A percentile compares a stretch with the other conserved stretches of the same genome.
Evolutionary conservation across 139 green algal species (phyloP).

Genomic region (Chlamydomonas schloesseri): DNA sequence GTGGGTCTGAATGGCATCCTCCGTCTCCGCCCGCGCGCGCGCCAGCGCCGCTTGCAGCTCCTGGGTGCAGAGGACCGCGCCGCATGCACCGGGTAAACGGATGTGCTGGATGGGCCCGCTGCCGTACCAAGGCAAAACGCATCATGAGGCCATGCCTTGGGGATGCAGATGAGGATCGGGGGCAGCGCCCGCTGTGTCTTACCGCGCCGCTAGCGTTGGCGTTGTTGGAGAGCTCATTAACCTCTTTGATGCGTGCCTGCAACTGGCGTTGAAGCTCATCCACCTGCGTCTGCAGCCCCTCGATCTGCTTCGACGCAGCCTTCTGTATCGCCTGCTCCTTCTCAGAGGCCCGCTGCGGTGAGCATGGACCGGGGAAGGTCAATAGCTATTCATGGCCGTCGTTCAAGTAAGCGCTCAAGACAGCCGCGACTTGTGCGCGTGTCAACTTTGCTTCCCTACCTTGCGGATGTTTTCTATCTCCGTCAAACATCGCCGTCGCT

Average conservation of each 20-base stretch:
- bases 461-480: constrained; percentile 57
- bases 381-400: too few species aligned
- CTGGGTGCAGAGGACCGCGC: constrained; percentile 25
- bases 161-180: too few species aligned
- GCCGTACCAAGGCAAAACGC: too few species aligned
- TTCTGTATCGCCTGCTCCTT: constrained; percentile 64
- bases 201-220: constrained; percentile 52
- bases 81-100: too few species aligned
- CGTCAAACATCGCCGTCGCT: constrained; percentile 53
- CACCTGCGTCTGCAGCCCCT: constrained; percentile 52
- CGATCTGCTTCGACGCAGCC: constrained; percentile 56
- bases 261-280: constrained; percentile 63
- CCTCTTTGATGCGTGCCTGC: constrained; percentile 57
- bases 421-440: too few species aligned
- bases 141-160: too few species aligned
- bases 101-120: too few species aligned
- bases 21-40: constrained; percentile 61
- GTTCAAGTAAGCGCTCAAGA: too few species aligned
- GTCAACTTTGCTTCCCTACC: too few species aligned
- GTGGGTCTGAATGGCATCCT: constrained; percentile 64
- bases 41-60: constrained; percentile 47
- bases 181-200: background rate
- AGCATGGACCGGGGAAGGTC: background rate
- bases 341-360: constrained; percentile 41
- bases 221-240: constrained; percentile 47